A percentile compares a stretch with the other conserved stretches of the same genome.
phyloP scores from a whole-genome alignment of 805 yeast genomes.

The Hanseniaspora meyeri region DNA sequence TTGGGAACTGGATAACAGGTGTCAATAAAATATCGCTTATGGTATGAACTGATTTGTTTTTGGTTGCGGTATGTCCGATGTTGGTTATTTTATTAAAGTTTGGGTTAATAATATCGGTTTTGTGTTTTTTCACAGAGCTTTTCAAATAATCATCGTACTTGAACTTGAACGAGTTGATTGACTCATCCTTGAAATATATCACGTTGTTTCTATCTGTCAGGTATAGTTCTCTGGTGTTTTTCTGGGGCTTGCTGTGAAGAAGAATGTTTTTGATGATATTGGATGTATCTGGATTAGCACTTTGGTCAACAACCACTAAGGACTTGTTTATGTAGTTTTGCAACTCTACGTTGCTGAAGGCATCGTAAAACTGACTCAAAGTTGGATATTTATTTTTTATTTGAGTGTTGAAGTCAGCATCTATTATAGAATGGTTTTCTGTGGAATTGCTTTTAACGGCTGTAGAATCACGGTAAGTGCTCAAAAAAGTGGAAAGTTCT shows the following conservation, averaged over 20 bases:
- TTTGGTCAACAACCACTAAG: background rate
- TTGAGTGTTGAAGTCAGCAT: background rate
- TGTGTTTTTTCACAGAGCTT: background rate
- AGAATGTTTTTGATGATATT: background rate
- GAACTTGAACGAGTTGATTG: background rate
- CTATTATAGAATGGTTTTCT: background rate
- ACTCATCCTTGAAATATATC: background rate
- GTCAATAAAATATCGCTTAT: background rate
- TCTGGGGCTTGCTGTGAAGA: background rate
- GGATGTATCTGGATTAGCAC: background rate
- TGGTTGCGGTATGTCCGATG: too few relatives aligned
- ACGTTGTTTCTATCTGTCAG: background rate
- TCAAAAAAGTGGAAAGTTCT: background rate
- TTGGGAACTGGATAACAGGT: conserved; percentile 10
- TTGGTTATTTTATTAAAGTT: background rate
- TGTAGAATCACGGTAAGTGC: background rate
- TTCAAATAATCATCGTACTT: background rate
- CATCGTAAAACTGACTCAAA: background rate
- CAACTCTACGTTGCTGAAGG: background rate
- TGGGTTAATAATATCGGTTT: background rate
- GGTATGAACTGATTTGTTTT: background rate
- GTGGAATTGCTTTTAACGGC: background rate
- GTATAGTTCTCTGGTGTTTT: background rate
- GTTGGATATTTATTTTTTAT: background rate
- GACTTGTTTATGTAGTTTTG: background rate